These are phyloP conservation scores for Guillardia theta DNA, from an alignment of 78 protist species.

Conservation along the genomic window DNA sequence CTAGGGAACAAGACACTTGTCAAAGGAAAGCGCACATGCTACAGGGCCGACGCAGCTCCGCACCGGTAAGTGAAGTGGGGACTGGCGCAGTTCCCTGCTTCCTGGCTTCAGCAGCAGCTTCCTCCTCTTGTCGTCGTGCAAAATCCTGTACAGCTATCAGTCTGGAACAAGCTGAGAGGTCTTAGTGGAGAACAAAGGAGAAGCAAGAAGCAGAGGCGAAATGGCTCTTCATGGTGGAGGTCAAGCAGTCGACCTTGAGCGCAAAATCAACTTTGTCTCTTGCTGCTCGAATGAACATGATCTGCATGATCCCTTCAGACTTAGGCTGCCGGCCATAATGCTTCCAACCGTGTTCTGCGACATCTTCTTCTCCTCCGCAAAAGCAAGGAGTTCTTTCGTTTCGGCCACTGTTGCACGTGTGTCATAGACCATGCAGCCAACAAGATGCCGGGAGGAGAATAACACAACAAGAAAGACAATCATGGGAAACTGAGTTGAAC, in stretches of 20 bases:
- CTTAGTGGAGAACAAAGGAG: too few relatives aligned
- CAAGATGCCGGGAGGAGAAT: background rate
- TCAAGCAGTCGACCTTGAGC: too few relatives aligned
- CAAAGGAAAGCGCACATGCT: background rate
- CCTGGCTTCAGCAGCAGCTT: background rate
- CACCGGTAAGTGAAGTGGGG: background rate
- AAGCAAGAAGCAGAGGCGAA: too few relatives aligned
- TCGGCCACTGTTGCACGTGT: background rate
- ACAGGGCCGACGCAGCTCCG: background rate
- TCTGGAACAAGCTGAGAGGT: too few relatives aligned
- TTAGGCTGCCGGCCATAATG: too few relatives aligned
- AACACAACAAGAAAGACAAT: background rate
- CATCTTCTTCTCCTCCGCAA: background rate
- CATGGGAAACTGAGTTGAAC: background rate
- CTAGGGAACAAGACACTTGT: too few relatives aligned
- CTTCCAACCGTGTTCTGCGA: constrained; percentile 10
- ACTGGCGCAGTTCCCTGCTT: background rate
- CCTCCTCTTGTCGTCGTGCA: background rate
- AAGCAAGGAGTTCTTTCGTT: background rate
- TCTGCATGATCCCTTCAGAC: too few relatives aligned
- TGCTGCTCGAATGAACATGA: background rate
- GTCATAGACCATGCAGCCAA: background rate
- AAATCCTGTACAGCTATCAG: too few relatives aligned
- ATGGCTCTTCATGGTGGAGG: too few relatives aligned
- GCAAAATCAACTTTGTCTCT: background rate